phyloP scores from a whole-genome alignment of 2,329 filamentous ascomycete genomes.

The Fusarium globosum region DNA sequence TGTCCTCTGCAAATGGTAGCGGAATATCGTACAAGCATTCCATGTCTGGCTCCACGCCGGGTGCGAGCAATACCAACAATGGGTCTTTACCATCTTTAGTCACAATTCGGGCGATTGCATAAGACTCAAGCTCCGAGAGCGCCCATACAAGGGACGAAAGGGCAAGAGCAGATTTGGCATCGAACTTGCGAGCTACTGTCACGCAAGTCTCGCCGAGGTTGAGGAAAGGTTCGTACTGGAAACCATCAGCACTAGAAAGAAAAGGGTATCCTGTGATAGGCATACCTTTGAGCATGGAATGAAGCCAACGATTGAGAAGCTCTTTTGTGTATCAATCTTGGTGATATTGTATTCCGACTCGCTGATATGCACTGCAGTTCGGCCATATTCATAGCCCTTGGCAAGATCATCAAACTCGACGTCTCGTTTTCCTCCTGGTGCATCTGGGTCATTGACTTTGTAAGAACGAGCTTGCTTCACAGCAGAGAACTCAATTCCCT shows the following conservation, averaged over 20 bases:
- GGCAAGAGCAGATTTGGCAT: conserved; percentile 84
- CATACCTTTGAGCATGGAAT: conserved; percentile 76
- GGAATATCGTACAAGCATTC: conserved; percentile 92
- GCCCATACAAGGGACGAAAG: conserved; percentile 91
- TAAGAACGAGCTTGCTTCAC: conserved; percentile 86
- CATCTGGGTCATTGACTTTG: conserved; percentile 78
- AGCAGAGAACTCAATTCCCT: conserved; percentile 68
- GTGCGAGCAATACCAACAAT: conserved; percentile 79
- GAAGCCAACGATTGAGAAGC: conserved; percentile 88
- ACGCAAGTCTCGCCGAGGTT: conserved; percentile 84
- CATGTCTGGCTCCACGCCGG: conserved; percentile 79
- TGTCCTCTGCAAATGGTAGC: conserved; percentile 91
- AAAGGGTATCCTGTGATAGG: background rate
- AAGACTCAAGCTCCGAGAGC: conserved; percentile 84
- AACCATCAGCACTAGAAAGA: conserved; percentile 13
- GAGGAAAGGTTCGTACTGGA: conserved; percentile 83
- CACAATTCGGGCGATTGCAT: conserved; percentile 87
- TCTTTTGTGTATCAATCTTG: conserved; percentile 80
- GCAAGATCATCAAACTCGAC: conserved; percentile 85
- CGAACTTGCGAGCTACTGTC: conserved; percentile 79
- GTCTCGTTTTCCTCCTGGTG: conserved; percentile 82
- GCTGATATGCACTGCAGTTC: conserved; percentile 89
- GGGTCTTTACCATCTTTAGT: conserved; percentile 85
- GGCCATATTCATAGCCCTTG: conserved; percentile 94
- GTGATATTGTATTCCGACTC: conserved; percentile 89